Evolutionary conservation across 2,329 filamentous ascomycete genomes (phyloP), one percentile per base, ranked within the genome.

Genomic region (Scopulariopsis brevicaulis): DNA sequence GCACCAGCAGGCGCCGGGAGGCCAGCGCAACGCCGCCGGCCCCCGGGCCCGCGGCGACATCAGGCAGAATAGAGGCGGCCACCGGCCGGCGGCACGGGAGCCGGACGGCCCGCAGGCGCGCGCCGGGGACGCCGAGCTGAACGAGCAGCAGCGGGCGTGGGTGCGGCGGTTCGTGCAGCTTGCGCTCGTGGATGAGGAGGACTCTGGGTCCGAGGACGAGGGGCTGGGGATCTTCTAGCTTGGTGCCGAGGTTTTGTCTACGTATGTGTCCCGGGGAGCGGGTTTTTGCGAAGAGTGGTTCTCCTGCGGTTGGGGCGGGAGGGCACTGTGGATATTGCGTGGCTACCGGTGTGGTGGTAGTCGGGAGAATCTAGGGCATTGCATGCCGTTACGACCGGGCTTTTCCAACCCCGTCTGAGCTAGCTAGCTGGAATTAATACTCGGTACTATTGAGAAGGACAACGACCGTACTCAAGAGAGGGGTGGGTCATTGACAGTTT

Each of bases 141-240:
- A 80, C 62, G 70, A 73, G n/a, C 68, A 66, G 22, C 74, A 81
- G 59, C 73, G 73, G 61, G 78, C 75, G 37, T 82, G 79, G 79
- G 70, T 82, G 52, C 73, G 78, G 54, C 73, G 74, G 57, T 82
- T 82, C 64, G 77, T 82, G 54, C 74, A 75, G 66, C 73, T 80
- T 63, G 79, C 79, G 3, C 70, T 82, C 57, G 69, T 76, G 37
- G 79, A 82, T 62, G 70, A 76, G 61, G 79, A 82, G 66, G 74
- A 81, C 63, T 71, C 75, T 55, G 48, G 55, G 14, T 68, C 73
- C 57, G 75, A 77, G 54, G 75, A 71, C 48, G 76, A 74, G 55
- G 54, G 46, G 5, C 46, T 50, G 20, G 46, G 6, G 7, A 22
- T 50, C n/a, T 50, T 50, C 46, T 50, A 50, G 46, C 7, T 18